Base-by-base conservation (phyloP, 2,329 filamentous ascomycete species). In the Sarocladiaceae sp. region DNA sequence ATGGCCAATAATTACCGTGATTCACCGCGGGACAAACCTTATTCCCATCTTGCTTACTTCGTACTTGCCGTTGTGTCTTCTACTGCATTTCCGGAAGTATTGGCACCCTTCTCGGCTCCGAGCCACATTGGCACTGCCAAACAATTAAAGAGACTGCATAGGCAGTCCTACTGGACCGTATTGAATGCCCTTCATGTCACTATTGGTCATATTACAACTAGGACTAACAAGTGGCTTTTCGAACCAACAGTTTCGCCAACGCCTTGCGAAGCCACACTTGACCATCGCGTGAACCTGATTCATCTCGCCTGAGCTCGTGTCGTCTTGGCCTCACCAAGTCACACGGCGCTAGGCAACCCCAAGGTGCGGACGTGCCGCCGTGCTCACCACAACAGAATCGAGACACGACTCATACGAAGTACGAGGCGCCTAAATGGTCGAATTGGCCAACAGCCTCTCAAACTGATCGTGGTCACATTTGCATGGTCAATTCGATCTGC, bases 361-460 rank as follows among this genome's bases (percentile, higher is more conserved):
- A 33, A 22, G 4, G 17, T 48, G 3, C 44, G 44, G 44, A 33
- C 15, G 44, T 48, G 7, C 44, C 44, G 44, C 44, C 44, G 44
- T 48, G 44, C 22, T 12, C 44, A 20, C 12, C 35, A 37, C 15
- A 17, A 37, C 18, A 6, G 12, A 10, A 37, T 12, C 35, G 8
- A 12, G 12, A 37, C 35, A n/a, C 33, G 15, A 36, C 33, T 8
- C 7, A n/a, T 8, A 36, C 33, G 33, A 17, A 5, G 33, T 36
- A 36, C 33, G 33, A 36, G 33, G 15, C 15, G n/a, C n/a, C n/a
- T n/a, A n/a, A n/a, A n/a, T n/a, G n/a, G n/a, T n/a, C n/a, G n/a
- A n/a, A n/a, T n/a, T n/a, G n/a, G n/a, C n/a, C n/a, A n/a, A n/a
- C n/a, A n/a, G n/a, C n/a, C n/a, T n/a, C n/a, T n/a, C n/a, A n/a